Base-by-base conservation (phyloP, 202 grass and related monocot species). In the Setaria italica region DNA sequence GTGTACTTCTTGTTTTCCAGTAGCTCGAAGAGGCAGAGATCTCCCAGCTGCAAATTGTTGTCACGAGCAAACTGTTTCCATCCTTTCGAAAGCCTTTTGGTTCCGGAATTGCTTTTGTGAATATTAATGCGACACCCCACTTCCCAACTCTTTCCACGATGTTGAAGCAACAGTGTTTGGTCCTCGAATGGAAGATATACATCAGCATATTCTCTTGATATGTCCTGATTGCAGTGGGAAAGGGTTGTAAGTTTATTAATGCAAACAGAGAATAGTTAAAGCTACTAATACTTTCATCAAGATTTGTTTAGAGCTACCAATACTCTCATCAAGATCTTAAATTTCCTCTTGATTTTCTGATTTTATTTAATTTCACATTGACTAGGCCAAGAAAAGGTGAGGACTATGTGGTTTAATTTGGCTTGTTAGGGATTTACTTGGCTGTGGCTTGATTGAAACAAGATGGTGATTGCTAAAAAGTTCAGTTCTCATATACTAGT, bases 11-110 rank as follows among this genome's bases (percentile, higher is more conserved):
- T 78, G 5, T 2, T 37, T 11, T 66, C 19, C 25, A 73, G 58
- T 64, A 74, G 53, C 82, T 89, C 74, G 20, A 85, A 89, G 46
- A 72, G 63, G 67, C 87, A 89, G 39, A 89, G 25, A 80, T 89
- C 72, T 68, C 75, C 87, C 37, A 58, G 6, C 32, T 2, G 21
- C 59, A 89, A 51, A 30, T 66, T 21, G 39, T 89, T 85, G n/a
- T 84, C 74, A 6, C 5, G 0, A 3, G 43, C 86, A 60, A 79
- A 84, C 14, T 4, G 37, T 45, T 1, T 7, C 86, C 86, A 89
- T 6, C 67, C 67, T 9, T 2, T 19, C 5, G 0, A 6, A 46
- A 70, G 49, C 12, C 2, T 57, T 71, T 20, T 41, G 5, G 39
- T 41, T 41, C 66, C 29, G 11, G 17, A 2, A 21, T 5, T 19